Percentiles rank a stretch among this genome's conserved stretches.
Evolutionary conservation across 2,329 filamentous ascomycete genomes (phyloP).

Genomic region (Fonsecaea pedrosoi): DNA sequence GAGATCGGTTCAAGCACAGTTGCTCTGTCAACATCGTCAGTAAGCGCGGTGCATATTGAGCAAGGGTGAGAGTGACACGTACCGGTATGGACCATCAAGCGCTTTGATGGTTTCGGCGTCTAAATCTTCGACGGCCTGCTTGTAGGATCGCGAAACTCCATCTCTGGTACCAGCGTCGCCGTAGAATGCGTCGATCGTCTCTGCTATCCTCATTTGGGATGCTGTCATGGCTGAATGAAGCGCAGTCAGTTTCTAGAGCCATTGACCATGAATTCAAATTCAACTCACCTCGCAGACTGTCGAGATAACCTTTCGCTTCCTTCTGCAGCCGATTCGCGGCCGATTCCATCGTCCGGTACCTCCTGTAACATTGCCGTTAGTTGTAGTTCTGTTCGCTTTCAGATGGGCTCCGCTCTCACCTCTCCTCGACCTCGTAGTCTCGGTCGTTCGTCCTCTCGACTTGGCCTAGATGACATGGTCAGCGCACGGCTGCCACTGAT

Average conservation of each 20-base stretch:
- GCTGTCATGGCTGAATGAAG: conserved; percentile 85
- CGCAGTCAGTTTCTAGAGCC: conserved; percentile 9
- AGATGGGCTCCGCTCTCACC: conserved; percentile 56
- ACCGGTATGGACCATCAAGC: conserved; percentile 92
- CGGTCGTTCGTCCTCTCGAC: conserved; percentile 98
- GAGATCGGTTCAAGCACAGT: conserved; percentile 96
- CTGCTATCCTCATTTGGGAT: conserved; percentile 98
- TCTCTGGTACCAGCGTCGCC: conserved; percentile 93
- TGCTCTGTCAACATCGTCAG: conserved; percentile 58
- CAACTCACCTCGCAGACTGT: conserved; percentile 80
- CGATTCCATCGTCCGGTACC: conserved; percentile 96
- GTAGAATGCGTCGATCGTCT: conserved; percentile 99
- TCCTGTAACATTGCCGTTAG: conserved; percentile 59
- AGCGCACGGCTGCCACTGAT: conserved; percentile 29
- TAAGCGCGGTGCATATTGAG: conserved; percentile 3
- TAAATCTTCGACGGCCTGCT: conserved; percentile 96
- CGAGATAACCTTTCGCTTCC: conserved; percentile 96
- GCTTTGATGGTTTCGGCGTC: conserved; percentile 99
- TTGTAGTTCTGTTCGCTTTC: not conserved
- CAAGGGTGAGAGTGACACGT: conserved; percentile 39
- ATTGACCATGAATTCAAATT: not conserved
- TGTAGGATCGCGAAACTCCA: conserved; percentile 95
- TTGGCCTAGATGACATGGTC: conserved; percentile 65
- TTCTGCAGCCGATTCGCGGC: conserved; percentile 92
- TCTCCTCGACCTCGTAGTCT: conserved; percentile 97